These are phyloP conservation scores for Crithidia thermophila DNA, from an alignment of 208 protist species.

Conservation along the genomic window DNA sequence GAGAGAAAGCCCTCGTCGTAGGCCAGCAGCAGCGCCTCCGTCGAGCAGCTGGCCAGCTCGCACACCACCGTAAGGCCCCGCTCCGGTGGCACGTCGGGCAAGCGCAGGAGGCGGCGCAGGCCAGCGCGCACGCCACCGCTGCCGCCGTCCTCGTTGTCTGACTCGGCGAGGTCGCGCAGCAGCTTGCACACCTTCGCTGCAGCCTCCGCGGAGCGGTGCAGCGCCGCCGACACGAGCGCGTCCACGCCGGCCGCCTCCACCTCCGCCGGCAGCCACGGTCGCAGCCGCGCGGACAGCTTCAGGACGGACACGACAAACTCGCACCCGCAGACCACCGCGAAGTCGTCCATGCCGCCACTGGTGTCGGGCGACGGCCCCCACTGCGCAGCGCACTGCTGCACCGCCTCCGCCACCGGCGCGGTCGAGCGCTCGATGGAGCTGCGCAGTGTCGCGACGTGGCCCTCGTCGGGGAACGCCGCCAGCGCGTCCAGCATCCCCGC, in stretches of 20 bases:
- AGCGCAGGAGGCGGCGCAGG: slow-evolving; percentile 20
- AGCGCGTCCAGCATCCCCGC: slow-evolving; percentile 41
- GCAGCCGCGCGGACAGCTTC: slow-evolving; percentile 37
- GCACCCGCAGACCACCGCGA: slow-evolving; percentile 39
- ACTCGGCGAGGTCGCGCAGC: slow-evolving; percentile 25
- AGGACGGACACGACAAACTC: slow-evolving; percentile 59
- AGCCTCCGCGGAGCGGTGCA: slow-evolving; percentile 10
- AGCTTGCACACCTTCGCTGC: slow-evolving; percentile 26
- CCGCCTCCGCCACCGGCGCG: slow-evolving; percentile 13
- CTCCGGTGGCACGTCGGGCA: slow-evolving; percentile 6
- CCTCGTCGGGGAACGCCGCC: slow-evolving; percentile 11
- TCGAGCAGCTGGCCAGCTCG: slow-evolving; percentile 23
- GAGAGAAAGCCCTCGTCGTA: slow-evolving; percentile 25
- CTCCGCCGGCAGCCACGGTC: slow-evolving; percentile 38
- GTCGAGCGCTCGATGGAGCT: slow-evolving; percentile 22
- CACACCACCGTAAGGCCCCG: slow-evolving; percentile 23
- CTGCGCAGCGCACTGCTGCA: neutral
- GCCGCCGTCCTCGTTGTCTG: slow-evolving; percentile 12
- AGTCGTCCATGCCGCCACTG: slow-evolving; percentile 13
- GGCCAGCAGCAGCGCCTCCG: slow-evolving; percentile 24
- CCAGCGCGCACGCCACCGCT: slow-evolving; percentile 4
- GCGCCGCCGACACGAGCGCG: slow-evolving; percentile 34
- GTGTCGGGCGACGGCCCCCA: slow-evolving; percentile 7
- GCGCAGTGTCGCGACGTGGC: slow-evolving; percentile 10
- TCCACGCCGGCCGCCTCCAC: slow-evolving; percentile 21